Base-by-base conservation (phyloP, 192 early-diverging fungal genomes). In the Rhizoclosmatium globosum region DNA sequence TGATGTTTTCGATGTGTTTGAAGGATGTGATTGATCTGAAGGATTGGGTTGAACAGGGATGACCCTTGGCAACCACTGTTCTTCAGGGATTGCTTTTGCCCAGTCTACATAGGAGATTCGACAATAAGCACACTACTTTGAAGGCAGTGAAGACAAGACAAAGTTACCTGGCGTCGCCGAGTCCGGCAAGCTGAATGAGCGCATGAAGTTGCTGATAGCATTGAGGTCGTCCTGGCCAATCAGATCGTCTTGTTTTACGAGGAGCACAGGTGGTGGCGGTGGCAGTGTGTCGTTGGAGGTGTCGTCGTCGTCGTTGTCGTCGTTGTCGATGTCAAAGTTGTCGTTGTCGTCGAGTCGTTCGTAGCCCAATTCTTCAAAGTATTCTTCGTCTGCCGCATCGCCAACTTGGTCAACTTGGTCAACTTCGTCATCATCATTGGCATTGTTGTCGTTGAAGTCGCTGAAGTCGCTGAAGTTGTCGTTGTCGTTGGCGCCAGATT, bases 61-160 rank as follows among this genome's bases (percentile, higher is more conserved):
- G 23, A 59, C 71, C 17, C 13, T 74, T 67, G 72, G 72, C 11
- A 74, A 11, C 72, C 72, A 74, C 19, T 42, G 21, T 31, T 7
- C 60, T 73, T 68, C 75, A 19, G 75, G 75, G 17, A 76, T 76
- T 4, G 43, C 68, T 44, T 76, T 76, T 31, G 75, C 75, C 75
- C 75, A 76, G 43, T 76, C 75, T 74, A 19, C 42, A 71, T 19
- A 45, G 21, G 42, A 19, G 42, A 13, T 19, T 21, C n/a, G 39
- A n/a, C 42, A 74, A 42, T 59, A 72, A 71, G 17, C 9, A 21
- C 11, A n/a, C n/a, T n/a, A n/a, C n/a, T n/a, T n/a, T n/a, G n/a
- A n/a, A 11, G 68, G 9, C 13, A n/a, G 41, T 43, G 15, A 31
- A 47, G 7, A n/a, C 11, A 9, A 70, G 31, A 48, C 48, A 31